These are phyloP conservation scores for Alternaria sp. DNA, from an alignment of 2,329 filamentous ascomycete genomes.

Conservation along the genomic window DNA sequence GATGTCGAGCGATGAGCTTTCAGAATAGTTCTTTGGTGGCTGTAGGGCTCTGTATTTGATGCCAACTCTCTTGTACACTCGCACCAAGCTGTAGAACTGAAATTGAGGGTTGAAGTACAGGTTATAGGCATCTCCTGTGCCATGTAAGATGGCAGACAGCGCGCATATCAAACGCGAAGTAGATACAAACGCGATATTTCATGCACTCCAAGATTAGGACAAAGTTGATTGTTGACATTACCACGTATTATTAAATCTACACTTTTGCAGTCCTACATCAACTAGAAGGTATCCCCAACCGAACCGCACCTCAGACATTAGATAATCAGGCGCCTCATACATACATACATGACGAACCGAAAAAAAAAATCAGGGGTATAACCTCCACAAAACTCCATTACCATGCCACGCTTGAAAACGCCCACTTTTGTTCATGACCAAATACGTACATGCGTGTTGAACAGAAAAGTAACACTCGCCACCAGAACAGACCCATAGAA, in stretches of 20 bases:
- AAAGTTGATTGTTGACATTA: not conserved
- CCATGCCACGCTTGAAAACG: not conserved
- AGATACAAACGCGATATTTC: too few relatives aligned
- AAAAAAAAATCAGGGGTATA: constrained; percentile 1
- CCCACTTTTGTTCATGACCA: not conserved
- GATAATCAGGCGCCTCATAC: not conserved
- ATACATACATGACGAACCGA: not conserved
- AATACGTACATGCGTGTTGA: not conserved
- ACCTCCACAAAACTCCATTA: constrained; percentile 2
- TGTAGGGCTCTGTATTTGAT: not conserved
- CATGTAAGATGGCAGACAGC: not conserved
- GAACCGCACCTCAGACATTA: not conserved
- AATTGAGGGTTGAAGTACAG: not conserved
- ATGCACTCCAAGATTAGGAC: too few relatives aligned
- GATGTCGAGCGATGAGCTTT: too few relatives aligned
- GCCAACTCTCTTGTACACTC: not conserved
- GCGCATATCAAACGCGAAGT: not conserved
- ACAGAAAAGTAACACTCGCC: not conserved
- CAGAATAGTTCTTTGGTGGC: too few relatives aligned
- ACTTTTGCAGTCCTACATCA: not conserved
- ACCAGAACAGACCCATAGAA: too few relatives aligned
- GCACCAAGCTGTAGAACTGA: too few relatives aligned
- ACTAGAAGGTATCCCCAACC: not conserved
- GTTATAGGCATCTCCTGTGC: not conserved
- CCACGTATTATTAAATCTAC: not conserved